Percentiles rank a stretch among this genome's conserved stretches.
phyloP scores from a whole-genome alignment of 805 yeast species.

The Metschnikowia similis region DNA sequence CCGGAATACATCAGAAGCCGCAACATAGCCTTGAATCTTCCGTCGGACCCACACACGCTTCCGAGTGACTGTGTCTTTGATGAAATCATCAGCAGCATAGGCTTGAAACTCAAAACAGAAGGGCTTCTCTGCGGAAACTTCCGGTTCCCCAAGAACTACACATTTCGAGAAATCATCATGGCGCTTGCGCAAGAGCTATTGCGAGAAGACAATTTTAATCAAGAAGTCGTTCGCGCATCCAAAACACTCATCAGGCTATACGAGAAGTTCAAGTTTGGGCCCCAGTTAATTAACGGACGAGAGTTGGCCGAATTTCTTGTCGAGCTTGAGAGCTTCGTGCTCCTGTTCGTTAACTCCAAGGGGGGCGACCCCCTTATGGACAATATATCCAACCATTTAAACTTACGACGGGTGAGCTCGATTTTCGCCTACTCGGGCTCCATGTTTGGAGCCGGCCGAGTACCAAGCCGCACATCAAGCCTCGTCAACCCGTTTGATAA shows the following conservation, averaged over 20 bases:
- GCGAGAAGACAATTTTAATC: conserved; percentile 9
- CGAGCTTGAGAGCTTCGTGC: conserved; percentile 17
- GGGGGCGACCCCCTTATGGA: conserved; percentile 6
- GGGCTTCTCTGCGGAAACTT: conserved; percentile 36
- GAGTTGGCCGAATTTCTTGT: conserved; percentile 59
- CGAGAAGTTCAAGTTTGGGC: conserved; percentile 67
- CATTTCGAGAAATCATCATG: conserved; percentile 41
- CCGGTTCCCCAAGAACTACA: conserved; percentile 33
- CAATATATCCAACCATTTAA: not conserved
- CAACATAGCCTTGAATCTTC: conserved; percentile 21
- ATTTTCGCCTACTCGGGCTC: conserved; percentile 6
- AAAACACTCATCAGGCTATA: conserved; percentile 43
- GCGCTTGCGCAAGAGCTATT: conserved; percentile 23
- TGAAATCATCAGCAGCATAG: conserved; percentile 55
- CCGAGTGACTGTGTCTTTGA: conserved; percentile 41
- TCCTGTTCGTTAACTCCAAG: conserved; percentile 5
- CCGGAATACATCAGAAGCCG: conserved; percentile 37
- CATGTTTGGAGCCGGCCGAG: not conserved
- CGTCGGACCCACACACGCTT: conserved; percentile 17
- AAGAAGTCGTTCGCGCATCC: conserved; percentile 14
- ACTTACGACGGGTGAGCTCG: conserved; percentile 1
- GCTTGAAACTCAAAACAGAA: conserved; percentile 53
- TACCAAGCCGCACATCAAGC: conserved; percentile 3
- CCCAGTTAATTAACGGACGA: conserved; percentile 50
- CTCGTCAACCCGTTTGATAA: conserved; percentile 11